phyloP scores from a whole-genome alignment of 306 rosid species.

The Inga leiocalycina region DNA sequence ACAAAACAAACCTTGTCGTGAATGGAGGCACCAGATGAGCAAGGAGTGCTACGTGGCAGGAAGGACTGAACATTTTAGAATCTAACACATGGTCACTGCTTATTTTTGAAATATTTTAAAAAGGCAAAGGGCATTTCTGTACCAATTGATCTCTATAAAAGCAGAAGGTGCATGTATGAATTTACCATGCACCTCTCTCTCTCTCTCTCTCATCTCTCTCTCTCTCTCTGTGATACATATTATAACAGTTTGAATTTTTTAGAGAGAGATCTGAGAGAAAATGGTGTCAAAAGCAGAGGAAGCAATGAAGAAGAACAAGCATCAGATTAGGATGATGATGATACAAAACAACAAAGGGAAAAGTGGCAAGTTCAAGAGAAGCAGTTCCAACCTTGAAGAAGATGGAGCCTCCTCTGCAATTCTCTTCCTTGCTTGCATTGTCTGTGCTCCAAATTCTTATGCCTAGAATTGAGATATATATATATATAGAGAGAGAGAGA shows the following conservation, averaged over 20 bases:
- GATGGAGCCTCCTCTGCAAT: slow-evolving; percentile 90
- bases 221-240: neutral
- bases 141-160: slow-evolving; percentile 53
- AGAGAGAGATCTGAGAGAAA: neutral
- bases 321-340: slow-evolving; percentile 59
- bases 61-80: neutral
- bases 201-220: neutral
- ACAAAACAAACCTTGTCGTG: neutral
- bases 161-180: slow-evolving; percentile 37
- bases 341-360: slow-evolving; percentile 77
- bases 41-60: neutral
- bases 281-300: slow-evolving; percentile 90
- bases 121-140: slow-evolving; percentile 34
- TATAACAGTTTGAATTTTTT: neutral
- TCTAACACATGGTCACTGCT: neutral
- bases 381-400: slow-evolving; percentile 74
- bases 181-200: slow-evolving; percentile 34
- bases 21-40: neutral
- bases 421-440: slow-evolving; percentile 96
- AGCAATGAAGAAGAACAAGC: slow-evolving; percentile 57
- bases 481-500: no score
- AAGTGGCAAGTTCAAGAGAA: slow-evolving; percentile 80
- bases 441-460: slow-evolving; percentile 61
- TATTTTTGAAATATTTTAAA: neutral
- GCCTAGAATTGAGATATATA: neutral